Evolutionary conservation across 805 yeast species (phyloP).

Genomic region (Candida piceae): DNA sequence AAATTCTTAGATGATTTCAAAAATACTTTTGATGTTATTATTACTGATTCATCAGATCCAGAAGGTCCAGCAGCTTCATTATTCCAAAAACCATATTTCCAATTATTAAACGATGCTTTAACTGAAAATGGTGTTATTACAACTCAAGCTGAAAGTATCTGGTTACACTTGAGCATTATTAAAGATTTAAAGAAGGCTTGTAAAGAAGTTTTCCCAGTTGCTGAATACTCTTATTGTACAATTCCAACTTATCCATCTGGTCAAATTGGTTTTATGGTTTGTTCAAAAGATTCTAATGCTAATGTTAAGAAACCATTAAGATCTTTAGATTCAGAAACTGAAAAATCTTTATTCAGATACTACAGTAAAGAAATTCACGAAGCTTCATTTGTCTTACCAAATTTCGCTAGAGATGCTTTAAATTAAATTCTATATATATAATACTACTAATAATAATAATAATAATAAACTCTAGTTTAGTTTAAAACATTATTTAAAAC

Average conservation of each 20-base stretch:
- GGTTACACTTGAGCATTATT: conserved; percentile 61
- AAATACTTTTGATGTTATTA: conserved; percentile 67
- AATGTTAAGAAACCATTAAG: conserved; percentile 51
- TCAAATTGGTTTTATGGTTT: conserved; percentile 73
- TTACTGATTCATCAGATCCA: conserved; percentile 91
- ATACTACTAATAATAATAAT: too few species aligned
- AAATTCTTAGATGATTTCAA: conserved; percentile 51
- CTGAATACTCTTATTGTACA: conserved; percentile 68
- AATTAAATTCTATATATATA: conserved; percentile 6
- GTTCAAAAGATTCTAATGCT: conserved; percentile 49
- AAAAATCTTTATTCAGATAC: conserved; percentile 46
- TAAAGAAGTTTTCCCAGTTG: conserved; percentile 51
- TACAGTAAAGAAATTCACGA: conserved; percentile 63
- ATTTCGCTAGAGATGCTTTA: conserved; percentile 57
- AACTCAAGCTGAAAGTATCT: conserved; percentile 77
- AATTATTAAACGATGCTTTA: conserved; percentile 59
- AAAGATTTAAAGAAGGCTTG: conserved; percentile 44
- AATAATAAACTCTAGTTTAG: too few species aligned
- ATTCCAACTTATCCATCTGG: conserved; percentile 90
- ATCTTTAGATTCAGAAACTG: conserved; percentile 32
- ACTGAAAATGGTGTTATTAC: conserved; percentile 64
- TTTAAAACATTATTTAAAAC: conserved; percentile 17
- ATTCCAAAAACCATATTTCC: conserved; percentile 73
- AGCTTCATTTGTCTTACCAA: conserved; percentile 74
- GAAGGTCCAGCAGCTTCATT: conserved; percentile 91